Evolutionary conservation across 1,284 basidiomycete species (phyloP), one percentile per base, ranked within the genome.

Genomic region (Microbotryum silenes-acaulis): DNA sequence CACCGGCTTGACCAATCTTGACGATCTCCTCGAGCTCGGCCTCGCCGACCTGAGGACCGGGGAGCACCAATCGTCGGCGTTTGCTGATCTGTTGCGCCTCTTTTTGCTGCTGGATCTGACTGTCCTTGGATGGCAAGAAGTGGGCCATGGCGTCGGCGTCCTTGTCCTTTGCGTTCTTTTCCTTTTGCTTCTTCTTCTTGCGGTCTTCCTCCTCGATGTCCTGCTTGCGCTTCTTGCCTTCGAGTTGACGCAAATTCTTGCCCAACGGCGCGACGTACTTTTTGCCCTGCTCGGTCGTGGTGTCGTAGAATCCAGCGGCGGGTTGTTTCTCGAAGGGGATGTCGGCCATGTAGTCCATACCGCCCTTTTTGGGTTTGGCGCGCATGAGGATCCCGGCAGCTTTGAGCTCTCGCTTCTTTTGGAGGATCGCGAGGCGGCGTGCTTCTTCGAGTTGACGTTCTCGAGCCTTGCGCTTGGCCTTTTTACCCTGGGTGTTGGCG

Each of bases 261-360:
- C 94, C 94, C 23, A 97, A 85, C 0, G 94, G 93, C 1, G 93
- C 91, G 31, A 85, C 82, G 47, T 88, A 85, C 45, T 86, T 81
- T 59, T 90, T 88, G n/a, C 90, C 86, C 69, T 91, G 86, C 75
- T 99, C 96, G 71, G 96, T 94, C 2, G 86, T 83, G 1, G 91
- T 94, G 74, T 98, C 96, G 77, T 97, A 99, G 78, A 98, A 99
- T 1, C 96, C 96, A 6, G 91, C 79, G 0, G 89, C 89, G 0
- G 96, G 83, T 74, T 91, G 90, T 80, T 98, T 97, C 78, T 98
- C 94, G 73, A 97, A 98, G 0, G 96, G 96, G 71, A 98, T 97
- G 74, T 99, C 96, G 62, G 91, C 86, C 73, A 97, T 98, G 79
- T 98, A 98, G 85, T 91, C 94, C 91, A 98, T 97, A 61, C 90